Conservation (phyloP, 805 yeast genomes). For the Candida schatavii region DNA sequence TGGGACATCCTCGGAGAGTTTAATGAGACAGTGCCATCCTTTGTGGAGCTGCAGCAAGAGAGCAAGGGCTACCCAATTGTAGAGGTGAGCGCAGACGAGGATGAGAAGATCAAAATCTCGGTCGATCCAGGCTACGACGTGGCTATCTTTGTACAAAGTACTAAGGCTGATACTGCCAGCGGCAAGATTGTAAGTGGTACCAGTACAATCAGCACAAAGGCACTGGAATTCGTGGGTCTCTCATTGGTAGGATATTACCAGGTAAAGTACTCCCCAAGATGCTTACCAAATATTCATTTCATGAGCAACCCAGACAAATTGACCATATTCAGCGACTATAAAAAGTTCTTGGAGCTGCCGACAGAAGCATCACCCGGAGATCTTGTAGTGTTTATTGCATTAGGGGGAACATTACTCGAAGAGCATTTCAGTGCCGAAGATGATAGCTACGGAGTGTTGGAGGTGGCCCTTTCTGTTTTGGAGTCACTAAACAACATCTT, state of each 20-base stretch:
- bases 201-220: conserved; percentile 37
- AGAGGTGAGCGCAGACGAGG: conserved; percentile 24
- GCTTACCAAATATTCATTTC: conserved; percentile 3
- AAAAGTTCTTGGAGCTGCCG: conserved; percentile 32
- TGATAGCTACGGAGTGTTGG: conserved; percentile 33
- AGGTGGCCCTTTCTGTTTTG: conserved; percentile 31
- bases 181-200: conserved; percentile 17
- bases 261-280: conserved; percentile 41
- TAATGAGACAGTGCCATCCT: conserved; percentile 43
- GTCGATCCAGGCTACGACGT: conserved; percentile 27
- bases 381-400: conserved; percentile 27
- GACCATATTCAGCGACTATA: conserved; percentile 38
- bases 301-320: conserved; percentile 30
- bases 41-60: conserved; percentile 60
- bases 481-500: conserved; percentile 31
- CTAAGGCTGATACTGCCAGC: conserved; percentile 36
- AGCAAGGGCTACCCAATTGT: conserved; percentile 59
- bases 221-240: conserved; percentile 32
- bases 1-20: conserved; percentile 44
- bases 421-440: conserved; percentile 15
- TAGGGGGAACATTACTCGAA: conserved; percentile 25
- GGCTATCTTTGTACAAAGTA: conserved; percentile 5
- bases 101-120: conserved; percentile 19
- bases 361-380: conserved; percentile 19
- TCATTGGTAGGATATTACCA: conserved; percentile 50